These are phyloP conservation scores for Talaromyces ruber DNA, from an alignment of 495 filamentous ascomycete genomes.

Conservation along the genomic window DNA sequence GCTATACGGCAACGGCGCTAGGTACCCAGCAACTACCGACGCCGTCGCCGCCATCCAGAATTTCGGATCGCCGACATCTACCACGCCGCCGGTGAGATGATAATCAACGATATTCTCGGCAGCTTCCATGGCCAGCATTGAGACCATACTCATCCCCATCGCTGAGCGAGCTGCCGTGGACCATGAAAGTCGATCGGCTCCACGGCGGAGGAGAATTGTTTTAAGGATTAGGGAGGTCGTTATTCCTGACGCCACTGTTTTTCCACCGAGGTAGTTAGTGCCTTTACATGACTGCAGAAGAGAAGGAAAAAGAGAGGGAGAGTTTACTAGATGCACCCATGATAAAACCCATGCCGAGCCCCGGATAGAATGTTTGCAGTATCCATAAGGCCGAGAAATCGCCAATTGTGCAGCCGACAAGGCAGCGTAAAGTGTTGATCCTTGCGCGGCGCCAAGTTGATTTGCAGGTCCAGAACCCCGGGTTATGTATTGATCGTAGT, in stretches of 20 bases:
- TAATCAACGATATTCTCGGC: conserved; percentile 38
- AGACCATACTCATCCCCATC: conserved; percentile 40
- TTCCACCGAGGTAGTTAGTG: background rate
- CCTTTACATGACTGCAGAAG: too few species aligned
- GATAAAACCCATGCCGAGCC: conserved; percentile 26
- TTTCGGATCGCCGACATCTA: conserved; percentile 22
- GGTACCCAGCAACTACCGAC: conserved; percentile 31
- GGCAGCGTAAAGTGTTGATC: conserved; percentile 36
- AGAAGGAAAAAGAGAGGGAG: background rate
- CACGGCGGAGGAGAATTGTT: conserved; percentile 30
- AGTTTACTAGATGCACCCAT: conserved; percentile 31
- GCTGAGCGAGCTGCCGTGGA: conserved; percentile 28
- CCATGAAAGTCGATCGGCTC: conserved; percentile 32
- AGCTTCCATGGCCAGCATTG: conserved; percentile 40
- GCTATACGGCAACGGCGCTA: conserved; percentile 40
- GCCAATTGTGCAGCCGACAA: conserved; percentile 33
- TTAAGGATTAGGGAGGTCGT: conserved; percentile 35
- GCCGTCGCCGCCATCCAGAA: conserved; percentile 28
- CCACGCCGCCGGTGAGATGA: conserved; percentile 35
- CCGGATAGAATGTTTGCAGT: conserved; percentile 27
- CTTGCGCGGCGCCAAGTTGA: conserved; percentile 28
- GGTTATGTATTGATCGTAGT: background rate
- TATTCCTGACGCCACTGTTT: conserved; percentile 32
- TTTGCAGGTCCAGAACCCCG: conserved; percentile 24
- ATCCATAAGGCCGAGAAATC: conserved; percentile 33